Evolutionary conservation across 331 rosid genomes (phyloP).

Genomic region (Prunus yedoensis): DNA sequence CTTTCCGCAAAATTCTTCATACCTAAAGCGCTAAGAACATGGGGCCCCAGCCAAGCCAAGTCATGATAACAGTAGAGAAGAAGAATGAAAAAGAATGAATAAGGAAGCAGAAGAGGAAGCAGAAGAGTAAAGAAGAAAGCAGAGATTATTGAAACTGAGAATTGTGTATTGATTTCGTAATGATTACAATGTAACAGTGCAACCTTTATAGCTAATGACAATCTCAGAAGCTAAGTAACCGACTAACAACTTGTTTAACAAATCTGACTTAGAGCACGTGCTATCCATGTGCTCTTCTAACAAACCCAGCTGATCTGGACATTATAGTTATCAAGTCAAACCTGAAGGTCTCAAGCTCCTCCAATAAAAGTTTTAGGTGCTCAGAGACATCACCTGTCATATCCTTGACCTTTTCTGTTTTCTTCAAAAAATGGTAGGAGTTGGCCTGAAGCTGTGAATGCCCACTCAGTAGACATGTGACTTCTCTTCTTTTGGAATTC

Average conservation of each 20-base stretch:
- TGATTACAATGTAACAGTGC: too few species aligned
- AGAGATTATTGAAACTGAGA: too few species aligned
- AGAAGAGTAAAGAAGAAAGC: too few species aligned
- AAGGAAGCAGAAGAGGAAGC: too few species aligned
- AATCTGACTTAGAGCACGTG: too few species aligned
- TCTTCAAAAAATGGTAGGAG: constrained; percentile 5
- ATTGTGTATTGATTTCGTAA: too few species aligned
- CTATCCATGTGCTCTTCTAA: too few species aligned
- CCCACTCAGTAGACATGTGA: neutral
- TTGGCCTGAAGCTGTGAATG: neutral
- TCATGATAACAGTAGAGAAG: too few species aligned
- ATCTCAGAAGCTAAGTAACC: too few species aligned
- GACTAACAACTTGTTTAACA: too few species aligned
- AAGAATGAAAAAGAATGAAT: too few species aligned
- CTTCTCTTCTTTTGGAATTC: constrained; percentile 1
- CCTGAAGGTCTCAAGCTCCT: constrained; percentile 5
- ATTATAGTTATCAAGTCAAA: neutral
- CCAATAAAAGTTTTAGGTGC: neutral
- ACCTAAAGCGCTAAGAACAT: neutral
- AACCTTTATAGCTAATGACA: too few species aligned
- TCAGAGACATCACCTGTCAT: neutral
- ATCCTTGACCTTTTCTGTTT: neutral
- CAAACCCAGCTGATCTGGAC: neutral
- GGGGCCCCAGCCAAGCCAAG: neutral
- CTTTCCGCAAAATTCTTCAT: neutral